These are phyloP conservation scores for Trichoderma guizhouense DNA, from an alignment of 2,329 filamentous ascomycete genomes.

Conservation along the genomic window DNA sequence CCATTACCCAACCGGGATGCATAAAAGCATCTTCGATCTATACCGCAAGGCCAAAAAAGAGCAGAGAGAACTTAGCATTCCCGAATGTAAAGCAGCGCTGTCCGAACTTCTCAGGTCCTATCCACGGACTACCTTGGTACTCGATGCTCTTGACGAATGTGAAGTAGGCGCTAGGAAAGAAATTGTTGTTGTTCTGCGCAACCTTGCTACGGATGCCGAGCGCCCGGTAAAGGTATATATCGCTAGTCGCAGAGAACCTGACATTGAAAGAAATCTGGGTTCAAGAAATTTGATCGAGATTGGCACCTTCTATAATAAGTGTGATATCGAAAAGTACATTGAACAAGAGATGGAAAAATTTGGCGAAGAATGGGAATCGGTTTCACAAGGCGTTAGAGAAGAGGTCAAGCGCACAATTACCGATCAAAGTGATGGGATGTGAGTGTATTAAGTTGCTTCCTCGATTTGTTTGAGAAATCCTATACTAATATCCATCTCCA, in stretches of 20 bases:
- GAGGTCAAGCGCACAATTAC: neutral
- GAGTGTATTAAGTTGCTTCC: neutral
- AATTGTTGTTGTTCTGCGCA: neutral
- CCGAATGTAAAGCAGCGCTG: neutral
- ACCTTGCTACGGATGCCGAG: neutral
- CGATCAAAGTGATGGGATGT: neutral
- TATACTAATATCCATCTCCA: neutral
- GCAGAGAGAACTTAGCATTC: neutral
- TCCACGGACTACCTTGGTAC: neutral
- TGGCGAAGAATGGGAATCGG: neutral
- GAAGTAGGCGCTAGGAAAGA: neutral
- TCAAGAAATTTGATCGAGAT: neutral
- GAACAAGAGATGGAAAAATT: neutral
- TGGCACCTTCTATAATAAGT: neutral
- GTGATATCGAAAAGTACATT: neutral
- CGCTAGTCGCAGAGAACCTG: neutral
- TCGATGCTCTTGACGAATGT: neutral
- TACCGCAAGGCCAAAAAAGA: neutral
- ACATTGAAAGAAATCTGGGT: neutral
- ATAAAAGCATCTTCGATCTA: neutral
- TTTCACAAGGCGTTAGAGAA: neutral
- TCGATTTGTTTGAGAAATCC: no score
- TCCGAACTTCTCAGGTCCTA: neutral
- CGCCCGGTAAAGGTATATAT: neutral
- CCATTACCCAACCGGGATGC: neutral